A percentile compares a stretch with the other conserved stretches of the same genome.
Evolutionary conservation across 208 protist species (phyloP).

Genomic region (Porcisia deanei): DNA sequence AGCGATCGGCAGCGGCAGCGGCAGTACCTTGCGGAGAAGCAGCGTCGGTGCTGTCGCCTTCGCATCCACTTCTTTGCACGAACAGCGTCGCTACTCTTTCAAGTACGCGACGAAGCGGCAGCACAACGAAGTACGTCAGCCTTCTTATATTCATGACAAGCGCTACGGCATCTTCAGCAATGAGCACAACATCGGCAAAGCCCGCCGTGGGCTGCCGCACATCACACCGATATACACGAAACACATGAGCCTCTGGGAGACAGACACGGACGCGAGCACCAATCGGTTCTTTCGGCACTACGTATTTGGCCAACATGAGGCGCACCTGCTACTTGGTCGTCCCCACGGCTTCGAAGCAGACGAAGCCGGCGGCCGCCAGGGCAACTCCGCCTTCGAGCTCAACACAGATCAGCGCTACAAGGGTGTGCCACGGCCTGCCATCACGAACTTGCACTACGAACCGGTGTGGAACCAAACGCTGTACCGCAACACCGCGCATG

Average conservation of each 20-base stretch:
- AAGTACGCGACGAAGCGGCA: slow-evolving; percentile 85
- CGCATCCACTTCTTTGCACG: slow-evolving; percentile 18
- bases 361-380: slow-evolving; percentile 51
- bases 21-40: background rate
- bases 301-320: slow-evolving; percentile 75
- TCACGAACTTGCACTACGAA: slow-evolving; percentile 86
- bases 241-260: slow-evolving; percentile 89
- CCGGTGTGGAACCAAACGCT: slow-evolving; percentile 76
- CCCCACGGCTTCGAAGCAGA: slow-evolving; percentile 77
- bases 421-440: slow-evolving; percentile 64
- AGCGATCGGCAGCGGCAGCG: slow-evolving; percentile 16
- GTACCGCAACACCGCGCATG: slow-evolving; percentile 65
- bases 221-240: slow-evolving; percentile 77
- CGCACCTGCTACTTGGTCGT: slow-evolving; percentile 74
- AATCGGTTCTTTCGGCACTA: slow-evolving; percentile 87
- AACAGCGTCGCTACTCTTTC: slow-evolving; percentile 79
- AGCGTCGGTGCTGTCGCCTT: background rate
- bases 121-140: slow-evolving; percentile 82
- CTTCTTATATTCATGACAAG: slow-evolving; percentile 86
- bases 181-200: slow-evolving; percentile 70
- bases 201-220: slow-evolving; percentile 67
- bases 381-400: slow-evolving; percentile 69
- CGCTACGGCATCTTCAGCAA: slow-evolving; percentile 85
- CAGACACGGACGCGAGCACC: slow-evolving; percentile 83
- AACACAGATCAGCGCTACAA: slow-evolving; percentile 76